Conservation (phyloP, 2,329 filamentous ascomycete genomes). For the Diaporthe longicolla region DNA sequence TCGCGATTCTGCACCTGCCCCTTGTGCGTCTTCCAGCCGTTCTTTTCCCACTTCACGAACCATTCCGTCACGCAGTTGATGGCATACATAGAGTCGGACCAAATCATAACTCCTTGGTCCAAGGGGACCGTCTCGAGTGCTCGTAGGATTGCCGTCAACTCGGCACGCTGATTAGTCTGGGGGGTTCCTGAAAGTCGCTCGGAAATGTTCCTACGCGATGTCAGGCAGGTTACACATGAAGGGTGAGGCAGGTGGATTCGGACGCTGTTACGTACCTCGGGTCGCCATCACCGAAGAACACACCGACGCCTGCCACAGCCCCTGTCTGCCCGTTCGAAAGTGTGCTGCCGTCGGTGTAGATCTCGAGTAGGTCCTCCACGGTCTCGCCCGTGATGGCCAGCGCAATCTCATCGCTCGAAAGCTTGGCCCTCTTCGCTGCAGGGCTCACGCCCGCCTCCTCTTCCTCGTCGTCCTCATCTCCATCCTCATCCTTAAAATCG, state of each 20-base stretch:
- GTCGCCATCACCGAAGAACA: slow-evolving; percentile 73
- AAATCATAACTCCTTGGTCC: slow-evolving; percentile 79
- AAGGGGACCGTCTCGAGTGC: slow-evolving; percentile 82
- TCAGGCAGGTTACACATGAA: slow-evolving; percentile 42
- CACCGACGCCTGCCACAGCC: slow-evolving; percentile 73
- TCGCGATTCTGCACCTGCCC: slow-evolving; percentile 91
- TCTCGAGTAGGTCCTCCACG: slow-evolving; percentile 54
- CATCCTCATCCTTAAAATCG: slow-evolving; percentile 44
- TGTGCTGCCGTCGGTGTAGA: slow-evolving; percentile 76
- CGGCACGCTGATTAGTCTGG: slow-evolving; percentile 97
- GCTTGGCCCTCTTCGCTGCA: slow-evolving; percentile 54
- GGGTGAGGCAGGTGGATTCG: neutral
- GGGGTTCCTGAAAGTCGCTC: slow-evolving; percentile 79
- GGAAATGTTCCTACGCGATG: slow-evolving; percentile 70
- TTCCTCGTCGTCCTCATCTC: slow-evolving; percentile 49
- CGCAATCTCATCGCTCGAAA: slow-evolving; percentile 36
- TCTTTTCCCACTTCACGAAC: slow-evolving; percentile 81
- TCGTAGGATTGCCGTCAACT: slow-evolving; percentile 88
- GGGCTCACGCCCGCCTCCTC: slow-evolving; percentile 51
- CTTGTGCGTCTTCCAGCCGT: slow-evolving; percentile 82
- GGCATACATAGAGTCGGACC: slow-evolving; percentile 90
- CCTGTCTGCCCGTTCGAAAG: slow-evolving; percentile 69
- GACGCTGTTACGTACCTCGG: slow-evolving; percentile 58
- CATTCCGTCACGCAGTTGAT: slow-evolving; percentile 92
- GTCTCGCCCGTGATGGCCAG: slow-evolving; percentile 39